A percentile compares a stretch with the other conserved stretches of the same genome.
Evolutionary conservation across 192 early-diverging fungal species (phyloP).

Genomic region (Podila minutissima): DNA sequence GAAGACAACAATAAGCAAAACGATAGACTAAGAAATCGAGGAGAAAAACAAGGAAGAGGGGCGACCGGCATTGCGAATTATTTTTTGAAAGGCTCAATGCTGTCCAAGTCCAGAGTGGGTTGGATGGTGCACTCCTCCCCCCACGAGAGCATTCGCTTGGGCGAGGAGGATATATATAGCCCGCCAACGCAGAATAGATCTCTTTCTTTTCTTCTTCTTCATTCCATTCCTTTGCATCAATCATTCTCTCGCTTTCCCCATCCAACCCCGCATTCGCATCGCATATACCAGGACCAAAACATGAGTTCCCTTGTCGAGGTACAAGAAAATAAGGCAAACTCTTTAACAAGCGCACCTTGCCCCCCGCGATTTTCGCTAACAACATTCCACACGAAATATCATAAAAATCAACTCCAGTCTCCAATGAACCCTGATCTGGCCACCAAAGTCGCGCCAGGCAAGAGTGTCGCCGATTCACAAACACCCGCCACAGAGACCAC

Average conservation of each 20-base stretch:
- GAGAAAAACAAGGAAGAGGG: too few relatives aligned
- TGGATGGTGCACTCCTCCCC: too few relatives aligned
- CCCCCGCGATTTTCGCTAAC: too few relatives aligned
- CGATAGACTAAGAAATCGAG: too few relatives aligned
- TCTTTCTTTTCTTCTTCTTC: background rate
- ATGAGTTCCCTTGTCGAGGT: conserved; percentile 10
- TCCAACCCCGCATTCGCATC: background rate
- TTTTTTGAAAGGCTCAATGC: too few relatives aligned
- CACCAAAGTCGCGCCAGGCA: background rate
- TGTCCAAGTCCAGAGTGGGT: too few relatives aligned
- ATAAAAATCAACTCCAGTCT: background rate
- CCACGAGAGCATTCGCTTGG: too few relatives aligned
- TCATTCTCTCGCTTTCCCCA: background rate
- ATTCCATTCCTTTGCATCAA: background rate
- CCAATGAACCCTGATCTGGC: background rate
- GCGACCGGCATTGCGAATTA: too few relatives aligned
- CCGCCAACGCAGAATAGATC: background rate
- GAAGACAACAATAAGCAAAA: too few relatives aligned
- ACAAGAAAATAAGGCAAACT: conserved; percentile 1
- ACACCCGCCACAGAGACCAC: background rate
- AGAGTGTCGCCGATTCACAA: background rate
- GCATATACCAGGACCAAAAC: conserved; percentile 11
- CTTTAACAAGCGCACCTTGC: too few relatives aligned
- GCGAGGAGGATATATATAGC: background rate
- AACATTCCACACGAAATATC: background rate